Evolutionary conservation across 148 eudicot species (phyloP).

Genomic region (Rhododendron simsii): DNA sequence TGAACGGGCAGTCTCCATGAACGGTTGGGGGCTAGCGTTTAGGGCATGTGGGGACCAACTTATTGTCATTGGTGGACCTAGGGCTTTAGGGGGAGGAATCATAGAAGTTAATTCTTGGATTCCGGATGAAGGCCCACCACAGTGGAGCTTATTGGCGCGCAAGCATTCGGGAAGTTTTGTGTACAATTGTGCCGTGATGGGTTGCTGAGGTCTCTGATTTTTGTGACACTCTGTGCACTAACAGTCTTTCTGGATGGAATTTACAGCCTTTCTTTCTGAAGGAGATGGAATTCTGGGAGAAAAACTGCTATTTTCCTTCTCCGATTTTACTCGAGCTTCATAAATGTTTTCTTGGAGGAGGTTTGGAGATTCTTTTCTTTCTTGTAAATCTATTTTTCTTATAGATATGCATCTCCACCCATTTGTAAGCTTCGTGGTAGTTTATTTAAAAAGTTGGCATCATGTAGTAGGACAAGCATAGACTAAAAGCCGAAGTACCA

Average conservation of each 20-base stretch:
- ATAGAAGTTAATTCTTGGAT: slow-evolving; percentile 30
- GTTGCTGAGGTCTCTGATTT: slow-evolving; percentile 25
- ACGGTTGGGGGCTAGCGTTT: slow-evolving; percentile 43
- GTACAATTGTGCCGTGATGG: slow-evolving; percentile 47
- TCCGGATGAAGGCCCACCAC: slow-evolving; percentile 30
- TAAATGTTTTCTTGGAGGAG: slow-evolving; percentile 11
- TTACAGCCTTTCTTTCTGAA: not conserved
- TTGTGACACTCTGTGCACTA: not conserved
- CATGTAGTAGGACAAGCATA: slow-evolving; percentile 2
- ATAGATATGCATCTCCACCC: not conserved
- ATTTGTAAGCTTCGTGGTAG: not conserved
- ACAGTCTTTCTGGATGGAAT: not conserved
- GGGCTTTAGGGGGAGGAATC: slow-evolving; percentile 21
- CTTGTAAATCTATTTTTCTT: not conserved
- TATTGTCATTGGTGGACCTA: slow-evolving; percentile 39
- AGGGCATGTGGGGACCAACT: slow-evolving; percentile 39
- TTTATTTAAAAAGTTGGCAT: slow-evolving; percentile 4
- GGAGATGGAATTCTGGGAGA: not conserved
- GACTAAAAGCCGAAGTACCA: slow-evolving; percentile 10
- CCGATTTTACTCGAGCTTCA: slow-evolving; percentile 7
- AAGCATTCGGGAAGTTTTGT: slow-evolving; percentile 33
- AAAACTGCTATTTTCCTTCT: not conserved
- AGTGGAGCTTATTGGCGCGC: slow-evolving; percentile 28
- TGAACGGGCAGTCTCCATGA: slow-evolving; percentile 31
- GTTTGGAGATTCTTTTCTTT: slow-evolving; percentile 17